Evolutionary conservation across 2,329 filamentous ascomycete species (phyloP).

Genomic region (Sphaerulina musiva): DNA sequence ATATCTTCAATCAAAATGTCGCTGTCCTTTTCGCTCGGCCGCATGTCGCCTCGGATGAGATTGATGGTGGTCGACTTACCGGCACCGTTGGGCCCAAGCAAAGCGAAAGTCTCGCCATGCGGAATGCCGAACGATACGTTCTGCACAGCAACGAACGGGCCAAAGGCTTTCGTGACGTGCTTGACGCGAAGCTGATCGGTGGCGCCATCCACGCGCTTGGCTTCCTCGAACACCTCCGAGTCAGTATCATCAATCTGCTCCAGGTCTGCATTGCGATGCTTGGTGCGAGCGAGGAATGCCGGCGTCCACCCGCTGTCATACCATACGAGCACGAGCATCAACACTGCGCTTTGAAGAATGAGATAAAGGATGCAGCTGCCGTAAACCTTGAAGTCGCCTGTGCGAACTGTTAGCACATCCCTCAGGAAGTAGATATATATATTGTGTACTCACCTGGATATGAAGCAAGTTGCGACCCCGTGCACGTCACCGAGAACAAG

Average conservation of each 20-base stretch:
- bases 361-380: conserved; percentile 82
- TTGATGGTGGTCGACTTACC: conserved; percentile 88
- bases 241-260: conserved; percentile 42
- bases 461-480: conserved; percentile 53
- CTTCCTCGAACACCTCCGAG: conserved; percentile 59
- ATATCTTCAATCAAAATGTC: conserved; percentile 74
- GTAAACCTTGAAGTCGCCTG: conserved; percentile 62
- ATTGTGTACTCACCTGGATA: conserved; percentile 46
- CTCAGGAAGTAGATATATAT: too few relatives aligned
- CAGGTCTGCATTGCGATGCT: conserved; percentile 37
- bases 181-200: conserved; percentile 69
- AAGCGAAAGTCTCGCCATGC: conserved; percentile 75
- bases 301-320: conserved; percentile 65
- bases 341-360: conserved; percentile 61
- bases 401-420: too few relatives aligned
- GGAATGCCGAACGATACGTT: conserved; percentile 74
- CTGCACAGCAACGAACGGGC: conserved; percentile 71
- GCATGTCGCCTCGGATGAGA: conserved; percentile 80
- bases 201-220: conserved; percentile 54
- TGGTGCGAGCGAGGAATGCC: conserved; percentile 49
- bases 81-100: conserved; percentile 85
- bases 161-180: conserved; percentile 74
- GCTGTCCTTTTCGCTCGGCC: conserved; percentile 62
- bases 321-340: conserved; percentile 71
- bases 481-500: conserved; percentile 72